Evolutionary conservation across 2,329 filamentous ascomycete species (phyloP).

Genomic region (Hypoxylon sp.): DNA sequence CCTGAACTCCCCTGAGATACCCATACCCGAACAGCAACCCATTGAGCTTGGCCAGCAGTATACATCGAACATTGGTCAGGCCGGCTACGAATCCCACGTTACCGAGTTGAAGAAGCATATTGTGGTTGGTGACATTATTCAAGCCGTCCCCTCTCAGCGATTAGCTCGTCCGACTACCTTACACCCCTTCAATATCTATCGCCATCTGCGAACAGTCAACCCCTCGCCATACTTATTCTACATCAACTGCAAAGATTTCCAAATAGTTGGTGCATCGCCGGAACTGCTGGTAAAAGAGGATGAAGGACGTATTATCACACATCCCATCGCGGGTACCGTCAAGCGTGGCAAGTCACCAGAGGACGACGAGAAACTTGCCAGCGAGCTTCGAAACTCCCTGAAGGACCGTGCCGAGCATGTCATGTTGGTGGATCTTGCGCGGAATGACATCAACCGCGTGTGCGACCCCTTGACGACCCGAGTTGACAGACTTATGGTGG

Average conservation of each 20-base stretch:
- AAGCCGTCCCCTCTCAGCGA: slow-evolving; percentile 93
- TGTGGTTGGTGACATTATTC: slow-evolving; percentile 91
- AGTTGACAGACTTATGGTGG: slow-evolving; percentile 93
- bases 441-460: slow-evolving; percentile 96
- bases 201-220: slow-evolving; percentile 95
- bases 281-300: slow-evolving; percentile 95
- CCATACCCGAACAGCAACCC: slow-evolving; percentile 78
- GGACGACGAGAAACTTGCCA: slow-evolving; percentile 82
- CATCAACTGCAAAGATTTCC: slow-evolving; percentile 88
- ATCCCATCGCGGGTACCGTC: slow-evolving; percentile 96
- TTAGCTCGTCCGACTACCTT: slow-evolving; percentile 88
- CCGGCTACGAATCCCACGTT: slow-evolving; percentile 92
- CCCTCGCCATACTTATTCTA: slow-evolving; percentile 98
- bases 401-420: slow-evolving; percentile 97
- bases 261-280: slow-evolving; percentile 93
- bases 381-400: slow-evolving; percentile 78
- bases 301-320: slow-evolving; percentile 86
- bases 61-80: slow-evolving; percentile 88
- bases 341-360: slow-evolving; percentile 82
- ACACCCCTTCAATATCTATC: slow-evolving; percentile 98
- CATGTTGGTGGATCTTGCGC: slow-evolving; percentile 95
- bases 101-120: slow-evolving; percentile 89
- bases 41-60: slow-evolving; percentile 80
- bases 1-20: slow-evolving; percentile 77
- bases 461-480: slow-evolving; percentile 89